Evolutionary conservation across 495 filamentous ascomycete genomes (phyloP).

Genomic region (Emericellopsis terricola): DNA sequence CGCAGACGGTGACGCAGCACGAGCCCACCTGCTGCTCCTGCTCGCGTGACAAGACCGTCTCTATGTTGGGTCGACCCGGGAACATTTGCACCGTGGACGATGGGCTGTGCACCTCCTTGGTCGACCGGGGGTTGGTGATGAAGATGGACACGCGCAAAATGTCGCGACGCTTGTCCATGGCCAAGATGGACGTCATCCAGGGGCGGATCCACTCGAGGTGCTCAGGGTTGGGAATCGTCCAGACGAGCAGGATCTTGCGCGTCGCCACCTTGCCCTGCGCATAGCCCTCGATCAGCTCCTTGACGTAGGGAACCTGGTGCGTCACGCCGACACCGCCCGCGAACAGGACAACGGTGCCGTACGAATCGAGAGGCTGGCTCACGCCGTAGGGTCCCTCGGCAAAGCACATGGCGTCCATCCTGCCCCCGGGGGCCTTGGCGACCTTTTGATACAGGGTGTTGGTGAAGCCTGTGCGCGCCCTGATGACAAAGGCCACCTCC

Average conservation of each 20-base stretch:
- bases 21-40: slow-evolving; percentile 62
- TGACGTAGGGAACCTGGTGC: slow-evolving; percentile 64
- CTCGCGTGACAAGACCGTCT: slow-evolving; percentile 58
- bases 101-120: slow-evolving; percentile 64
- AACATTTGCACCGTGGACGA: slow-evolving; percentile 81
- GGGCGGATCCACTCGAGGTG: slow-evolving; percentile 82
- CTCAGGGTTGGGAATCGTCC: slow-evolving; percentile 78
- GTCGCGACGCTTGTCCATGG: slow-evolving; percentile 65
- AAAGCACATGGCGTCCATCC: slow-evolving; percentile 40
- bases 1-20: slow-evolving; percentile 75
- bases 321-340: slow-evolving; percentile 82
- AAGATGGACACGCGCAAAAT: slow-evolving; percentile 75
- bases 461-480: slow-evolving; percentile 72
- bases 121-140: slow-evolving; percentile 65
- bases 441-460: slow-evolving; percentile 53
- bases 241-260: slow-evolving; percentile 65
- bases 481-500: slow-evolving; percentile 60
- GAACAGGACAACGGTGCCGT: slow-evolving; percentile 74
- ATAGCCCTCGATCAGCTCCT: slow-evolving; percentile 54
- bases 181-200: slow-evolving; percentile 91
- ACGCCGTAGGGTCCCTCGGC: slow-evolving; percentile 77
- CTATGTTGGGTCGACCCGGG: slow-evolving; percentile 42
- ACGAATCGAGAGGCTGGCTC: slow-evolving; percentile 46
- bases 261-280: slow-evolving; percentile 54
- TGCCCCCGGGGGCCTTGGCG: slow-evolving; percentile 34